Evolutionary conservation across 139 green algal genomes (phyloP).

Genomic region (Closterium sp.): DNA sequence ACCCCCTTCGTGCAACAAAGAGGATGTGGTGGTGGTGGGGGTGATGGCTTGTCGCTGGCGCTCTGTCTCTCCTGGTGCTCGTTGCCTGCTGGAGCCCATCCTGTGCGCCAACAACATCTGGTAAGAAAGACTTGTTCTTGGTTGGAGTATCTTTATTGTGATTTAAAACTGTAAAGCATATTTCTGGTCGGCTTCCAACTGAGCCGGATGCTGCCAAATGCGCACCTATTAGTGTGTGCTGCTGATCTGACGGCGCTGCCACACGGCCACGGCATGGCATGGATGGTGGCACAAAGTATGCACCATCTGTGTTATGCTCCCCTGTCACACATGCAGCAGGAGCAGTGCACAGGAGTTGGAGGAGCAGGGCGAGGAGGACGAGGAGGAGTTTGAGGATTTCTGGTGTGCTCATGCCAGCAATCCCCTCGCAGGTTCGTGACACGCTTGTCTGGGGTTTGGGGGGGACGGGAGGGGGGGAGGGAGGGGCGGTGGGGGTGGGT

Average conservation of each 20-base stretch:
- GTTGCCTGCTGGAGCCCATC: constrained; percentile 71
- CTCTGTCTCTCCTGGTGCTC: constrained; percentile 53
- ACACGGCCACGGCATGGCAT: too few relatives aligned
- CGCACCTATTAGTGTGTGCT: too few relatives aligned
- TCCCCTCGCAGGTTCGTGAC: not conserved
- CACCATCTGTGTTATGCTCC: not conserved
- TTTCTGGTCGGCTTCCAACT: too few relatives aligned
- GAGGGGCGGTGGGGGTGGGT: not conserved
- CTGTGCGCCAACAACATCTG: constrained; percentile 58
- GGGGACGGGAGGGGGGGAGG: not conserved
- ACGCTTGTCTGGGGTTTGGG: not conserved
- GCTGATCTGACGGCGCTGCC: too few relatives aligned
- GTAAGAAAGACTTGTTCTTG: not conserved
- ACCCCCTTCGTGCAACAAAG: not conserved
- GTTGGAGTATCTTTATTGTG: too few relatives aligned
- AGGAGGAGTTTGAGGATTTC: constrained; percentile 56
- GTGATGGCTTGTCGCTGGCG: constrained; percentile 69
- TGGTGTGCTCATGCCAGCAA: constrained; percentile 62
- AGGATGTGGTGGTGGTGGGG: constrained; percentile 80
- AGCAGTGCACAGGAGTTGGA: constrained; percentile 24
- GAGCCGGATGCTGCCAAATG: too few relatives aligned
- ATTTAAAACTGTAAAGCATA: too few relatives aligned
- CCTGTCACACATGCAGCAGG: not conserved
- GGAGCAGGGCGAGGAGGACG: constrained; percentile 41
- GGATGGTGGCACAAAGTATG: too few relatives aligned